phyloP scores from a whole-genome alignment of 768 basidiomycete genomes.

The Pisolithus microcarpus region DNA sequence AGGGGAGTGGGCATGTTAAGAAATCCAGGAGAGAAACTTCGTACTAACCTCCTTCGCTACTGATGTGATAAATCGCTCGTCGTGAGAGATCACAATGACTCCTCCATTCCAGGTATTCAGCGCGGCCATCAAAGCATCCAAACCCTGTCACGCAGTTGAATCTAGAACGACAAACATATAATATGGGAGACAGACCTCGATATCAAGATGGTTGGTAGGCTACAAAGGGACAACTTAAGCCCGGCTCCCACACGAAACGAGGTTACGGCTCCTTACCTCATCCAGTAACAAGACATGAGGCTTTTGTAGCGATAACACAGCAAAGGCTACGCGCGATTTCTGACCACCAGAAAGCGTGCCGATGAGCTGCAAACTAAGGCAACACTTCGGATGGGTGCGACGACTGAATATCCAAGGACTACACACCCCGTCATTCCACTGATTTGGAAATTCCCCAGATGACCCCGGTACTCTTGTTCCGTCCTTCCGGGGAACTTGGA shows the following conservation, averaged over 20 bases:
- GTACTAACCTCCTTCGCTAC: slow-evolving; percentile 69
- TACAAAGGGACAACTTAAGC: slow-evolving; percentile 19
- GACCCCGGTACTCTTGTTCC: slow-evolving; percentile 93
- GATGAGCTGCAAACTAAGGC: slow-evolving; percentile 69
- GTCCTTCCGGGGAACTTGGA: slow-evolving; percentile 88
- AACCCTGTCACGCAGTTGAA: slow-evolving; percentile 49
- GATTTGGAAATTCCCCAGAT: slow-evolving; percentile 96
- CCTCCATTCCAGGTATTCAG: slow-evolving; percentile 79
- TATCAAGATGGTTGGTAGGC: slow-evolving; percentile 96
- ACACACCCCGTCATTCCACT: slow-evolving; percentile 87
- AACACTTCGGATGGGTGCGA: background rate
- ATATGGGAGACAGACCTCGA: slow-evolving; percentile 51
- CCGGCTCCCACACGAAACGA: slow-evolving; percentile 1
- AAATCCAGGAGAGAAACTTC: background rate
- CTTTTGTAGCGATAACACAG: slow-evolving; percentile 73
- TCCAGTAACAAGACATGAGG: slow-evolving; percentile 93
- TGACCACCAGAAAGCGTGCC: slow-evolving; percentile 93
- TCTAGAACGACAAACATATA: background rate
- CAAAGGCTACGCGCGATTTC: slow-evolving; percentile 95
- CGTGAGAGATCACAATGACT: slow-evolving; percentile 90
- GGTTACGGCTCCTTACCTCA: slow-evolving; percentile 54
- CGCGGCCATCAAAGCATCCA: slow-evolving; percentile 90
- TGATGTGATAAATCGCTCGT: slow-evolving; percentile 89
- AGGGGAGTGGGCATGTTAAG: slow-evolving; percentile 7
- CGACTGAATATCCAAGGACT: background rate